Evolutionary conservation across 2,329 filamentous ascomycete species (phyloP), one percentile per base, ranked within the genome.

Genomic region (Fusarium sarcochroum): DNA sequence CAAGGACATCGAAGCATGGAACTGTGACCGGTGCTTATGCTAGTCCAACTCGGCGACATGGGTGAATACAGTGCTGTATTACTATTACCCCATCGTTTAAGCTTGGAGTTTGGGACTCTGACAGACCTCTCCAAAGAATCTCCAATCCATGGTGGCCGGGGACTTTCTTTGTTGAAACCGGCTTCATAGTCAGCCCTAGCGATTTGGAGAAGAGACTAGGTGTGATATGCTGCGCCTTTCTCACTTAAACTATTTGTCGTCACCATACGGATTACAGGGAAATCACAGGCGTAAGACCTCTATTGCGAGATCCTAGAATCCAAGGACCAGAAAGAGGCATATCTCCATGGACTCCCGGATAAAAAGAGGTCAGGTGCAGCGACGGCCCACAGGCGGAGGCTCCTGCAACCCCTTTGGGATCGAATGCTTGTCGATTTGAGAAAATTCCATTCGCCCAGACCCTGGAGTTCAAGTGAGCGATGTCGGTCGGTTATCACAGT

Each of bases 311-410:
- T 71, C 51, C 66, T 37, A 58, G 61, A 65, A 60, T 54, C 51
- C 47, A 34, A 62, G 53, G 34, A 68, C 67, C 68, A 57, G 64
- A 70, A 73, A 55, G 58, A 71, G 70, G 54, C 58, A 73, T 72
- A 72, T 63, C 62, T 63, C 72, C 70, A 68, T 62, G 58, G 49
- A 73, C 58, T 58, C 69, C 47, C 66, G 70, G 60, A 53, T 63
- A 21, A 56, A 42, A 57, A 48, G 54, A 66, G 70, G 72, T 74
- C 72, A 74, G 70, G 72, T 73, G 72, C 66, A 68, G 45, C 53
- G 27, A 25, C 30, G 72, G 69, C 71, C 72, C 72, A 74, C 71
- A 72, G 52, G 50, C 58, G 40, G 71, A 58, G 40, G 62, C 54
- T 65, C 44, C 63, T 72, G 69, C 72, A 72, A 72, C 69, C 71